These are phyloP conservation scores for Pseudonectria foliicola DNA, from an alignment of 2,329 filamentous ascomycete genomes.

Conservation along the genomic window DNA sequence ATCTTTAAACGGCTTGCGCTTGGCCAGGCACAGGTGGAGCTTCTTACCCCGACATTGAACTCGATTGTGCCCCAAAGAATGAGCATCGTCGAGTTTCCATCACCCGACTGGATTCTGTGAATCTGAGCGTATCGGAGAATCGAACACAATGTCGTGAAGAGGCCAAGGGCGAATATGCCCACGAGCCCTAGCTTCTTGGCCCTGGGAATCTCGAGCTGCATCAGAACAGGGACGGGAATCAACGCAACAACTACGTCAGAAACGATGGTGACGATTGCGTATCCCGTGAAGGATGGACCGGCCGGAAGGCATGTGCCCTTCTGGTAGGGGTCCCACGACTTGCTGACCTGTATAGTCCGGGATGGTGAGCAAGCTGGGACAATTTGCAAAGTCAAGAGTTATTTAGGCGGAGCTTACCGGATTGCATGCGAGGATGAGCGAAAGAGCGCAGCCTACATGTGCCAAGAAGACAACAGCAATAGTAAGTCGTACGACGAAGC, in stretches of 20 bases:
- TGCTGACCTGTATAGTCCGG: conserved; percentile 24
- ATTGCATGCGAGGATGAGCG: conserved; percentile 42
- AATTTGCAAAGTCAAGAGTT: not conserved
- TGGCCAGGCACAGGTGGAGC: not conserved
- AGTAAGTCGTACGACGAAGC: conserved; percentile 35
- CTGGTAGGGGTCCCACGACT: conserved; percentile 37
- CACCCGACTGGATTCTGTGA: conserved; percentile 39
- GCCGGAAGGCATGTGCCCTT: conserved; percentile 38
- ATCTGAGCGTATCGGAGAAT: conserved; percentile 46
- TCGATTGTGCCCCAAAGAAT: conserved; percentile 51
- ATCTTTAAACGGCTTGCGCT: too few species aligned
- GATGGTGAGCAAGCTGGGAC: not conserved
- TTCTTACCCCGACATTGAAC: conserved; percentile 48
- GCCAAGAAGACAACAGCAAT: conserved; percentile 36
- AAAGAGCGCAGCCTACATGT: conserved; percentile 41
- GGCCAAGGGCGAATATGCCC: conserved; percentile 43
- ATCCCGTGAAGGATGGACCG: conserved; percentile 43
- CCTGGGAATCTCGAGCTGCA: conserved; percentile 39
- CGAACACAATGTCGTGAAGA: conserved; percentile 50
- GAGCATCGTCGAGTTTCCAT: conserved; percentile 49
- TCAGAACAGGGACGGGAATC: conserved; percentile 42
- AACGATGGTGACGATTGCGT: conserved; percentile 44
- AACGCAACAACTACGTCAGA: conserved; percentile 43
- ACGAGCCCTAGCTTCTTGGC: conserved; percentile 45
- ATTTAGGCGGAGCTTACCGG: conserved; percentile 29